Percentiles rank a stretch among this genome's conserved stretches.
Evolutionary conservation across 257 asterid genomes (phyloP).

Genomic region (Fraxinus anomala): DNA sequence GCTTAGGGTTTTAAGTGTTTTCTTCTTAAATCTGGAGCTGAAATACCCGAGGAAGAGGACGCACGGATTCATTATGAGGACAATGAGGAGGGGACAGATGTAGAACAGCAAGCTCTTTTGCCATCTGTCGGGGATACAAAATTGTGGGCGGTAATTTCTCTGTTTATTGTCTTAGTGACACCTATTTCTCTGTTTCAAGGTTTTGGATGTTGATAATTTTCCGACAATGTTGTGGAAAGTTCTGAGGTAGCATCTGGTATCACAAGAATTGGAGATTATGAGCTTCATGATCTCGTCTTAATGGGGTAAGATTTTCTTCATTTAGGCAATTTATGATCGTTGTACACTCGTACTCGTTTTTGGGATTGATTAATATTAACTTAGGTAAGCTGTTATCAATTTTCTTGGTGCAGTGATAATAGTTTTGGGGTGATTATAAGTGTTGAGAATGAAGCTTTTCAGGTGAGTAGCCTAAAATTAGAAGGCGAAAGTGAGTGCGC

Average conservation of each 20-base stretch:
- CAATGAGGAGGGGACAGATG: constrained; percentile 88
- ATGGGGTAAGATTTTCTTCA: constrained; percentile 58
- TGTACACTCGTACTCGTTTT: not conserved
- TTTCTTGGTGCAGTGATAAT: constrained; percentile 62
- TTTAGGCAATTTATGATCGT: not conserved
- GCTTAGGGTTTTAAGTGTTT: too few relatives aligned
- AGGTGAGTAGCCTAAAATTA: constrained; percentile 45
- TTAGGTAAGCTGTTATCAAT: not conserved
- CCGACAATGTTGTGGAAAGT: constrained; percentile 91
- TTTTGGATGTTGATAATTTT: constrained; percentile 90
- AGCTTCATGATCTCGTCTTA: constrained; percentile 89
- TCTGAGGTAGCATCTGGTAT: constrained; percentile 94
- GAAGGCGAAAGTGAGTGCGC: constrained; percentile 3
- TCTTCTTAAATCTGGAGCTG: constrained; percentile 35
- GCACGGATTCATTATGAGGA: constrained; percentile 71
- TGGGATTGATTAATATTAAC: not conserved
- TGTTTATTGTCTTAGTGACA: constrained; percentile 9
- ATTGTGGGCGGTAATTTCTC: constrained; percentile 77
- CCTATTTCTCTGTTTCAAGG: constrained; percentile 44
- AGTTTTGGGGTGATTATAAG: constrained; percentile 92
- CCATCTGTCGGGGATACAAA: constrained; percentile 96
- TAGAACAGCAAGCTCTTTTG: constrained; percentile 89
- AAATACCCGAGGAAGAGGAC: constrained; percentile 75
- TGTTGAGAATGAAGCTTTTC: constrained; percentile 94
- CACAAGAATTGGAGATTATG: constrained; percentile 87